A percentile compares a stretch with the other conserved stretches of the same genome.
Evolutionary conservation across 192 early-diverging fungal species (phyloP).

Genomic region (Backusella westeae): DNA sequence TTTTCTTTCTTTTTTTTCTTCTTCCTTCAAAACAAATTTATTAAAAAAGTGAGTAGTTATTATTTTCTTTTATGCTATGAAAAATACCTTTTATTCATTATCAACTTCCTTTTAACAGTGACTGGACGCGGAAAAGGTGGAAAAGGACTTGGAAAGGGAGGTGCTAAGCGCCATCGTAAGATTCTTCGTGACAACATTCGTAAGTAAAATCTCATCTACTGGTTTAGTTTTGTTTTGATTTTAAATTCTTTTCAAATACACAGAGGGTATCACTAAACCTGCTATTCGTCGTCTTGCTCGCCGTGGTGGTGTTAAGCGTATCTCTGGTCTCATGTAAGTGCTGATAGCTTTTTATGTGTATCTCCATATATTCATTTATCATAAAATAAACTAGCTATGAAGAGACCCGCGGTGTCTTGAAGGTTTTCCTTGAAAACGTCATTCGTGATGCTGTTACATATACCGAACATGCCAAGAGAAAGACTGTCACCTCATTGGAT

Average conservation of each 20-base stretch:
- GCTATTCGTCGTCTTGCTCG: conserved; percentile 95
- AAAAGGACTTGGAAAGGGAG: conserved; percentile 97
- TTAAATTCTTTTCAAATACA: neutral
- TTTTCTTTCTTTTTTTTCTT: neutral
- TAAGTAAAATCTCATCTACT: neutral
- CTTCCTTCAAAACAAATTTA: neutral
- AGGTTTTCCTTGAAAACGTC: conserved; percentile 97
- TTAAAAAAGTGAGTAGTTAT: neutral
- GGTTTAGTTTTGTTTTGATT: neutral
- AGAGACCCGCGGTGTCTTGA: conserved; percentile 95
- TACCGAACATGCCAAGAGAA: conserved; percentile 97
- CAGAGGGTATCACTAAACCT: conserved; percentile 37
- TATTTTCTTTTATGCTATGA: neutral
- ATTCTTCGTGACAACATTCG: conserved; percentile 98
- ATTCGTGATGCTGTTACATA: conserved; percentile 97
- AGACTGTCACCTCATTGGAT: conserved; percentile 99
- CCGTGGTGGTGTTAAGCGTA: conserved; percentile 99
- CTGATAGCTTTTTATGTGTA: neutral
- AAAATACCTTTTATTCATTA: neutral
- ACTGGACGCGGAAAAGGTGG: conserved; percentile 98
- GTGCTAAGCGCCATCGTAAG: conserved; percentile 99
- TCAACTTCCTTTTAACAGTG: conserved; percentile 50
- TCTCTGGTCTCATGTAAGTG: conserved; percentile 73
- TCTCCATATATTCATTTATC: neutral
- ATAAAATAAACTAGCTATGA: conserved; percentile 62